Base-by-base conservation (phyloP, 225 moss, liverwort and hornwort genomes). In the Sphagnum contortum region DNA sequence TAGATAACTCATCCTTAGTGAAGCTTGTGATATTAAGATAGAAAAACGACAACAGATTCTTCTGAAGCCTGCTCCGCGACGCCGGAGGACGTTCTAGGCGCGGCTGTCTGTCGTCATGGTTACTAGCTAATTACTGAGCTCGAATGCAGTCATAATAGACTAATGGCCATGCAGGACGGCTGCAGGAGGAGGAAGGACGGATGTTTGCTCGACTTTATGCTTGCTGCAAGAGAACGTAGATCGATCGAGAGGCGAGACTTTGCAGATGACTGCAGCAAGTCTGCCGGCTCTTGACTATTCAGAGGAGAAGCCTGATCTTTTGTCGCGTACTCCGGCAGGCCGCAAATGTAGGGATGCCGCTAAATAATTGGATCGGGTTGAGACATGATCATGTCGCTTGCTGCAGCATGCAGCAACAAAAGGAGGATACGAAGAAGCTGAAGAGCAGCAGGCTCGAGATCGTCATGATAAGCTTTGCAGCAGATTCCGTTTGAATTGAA, bases 161-260 rank as follows among this genome's bases (percentile, higher is more conserved):
- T 55, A 60, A 50, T 12, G 75, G 70, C 70, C 56, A 81, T 78
- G 78, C 29, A 29, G 29, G 29, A 29, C 29, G 75, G 62, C 65
- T 60, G 68, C 64, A 65, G 72, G 55, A 63, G 72, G 72, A 70
- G 53, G 67, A 58, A 65, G 70, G 51, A 66, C 59, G 70, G 72
- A 65, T 58, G 55, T 11, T 75, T 70, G 63, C 53, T 77, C 49
- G 69, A 72, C 59, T 63, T 29, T 1, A 29, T 64, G 61, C 70
- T 70, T 62, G 72, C 62, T 45, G 68, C 57, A 65, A 72, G 68
- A 67, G 66, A 50, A 12, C 72, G 67, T 8, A 66, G 64, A 53
- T 57, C 58, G 57, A 57, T 46, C 44, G 63, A 59, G 54, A n/a
- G 58, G 47, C 29, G 29, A 29, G 29, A 29, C 29, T 29, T 29